Conservation (phyloP, 176 grass and related monocot genomes). For the Urochloa ruziziensis region DNA sequence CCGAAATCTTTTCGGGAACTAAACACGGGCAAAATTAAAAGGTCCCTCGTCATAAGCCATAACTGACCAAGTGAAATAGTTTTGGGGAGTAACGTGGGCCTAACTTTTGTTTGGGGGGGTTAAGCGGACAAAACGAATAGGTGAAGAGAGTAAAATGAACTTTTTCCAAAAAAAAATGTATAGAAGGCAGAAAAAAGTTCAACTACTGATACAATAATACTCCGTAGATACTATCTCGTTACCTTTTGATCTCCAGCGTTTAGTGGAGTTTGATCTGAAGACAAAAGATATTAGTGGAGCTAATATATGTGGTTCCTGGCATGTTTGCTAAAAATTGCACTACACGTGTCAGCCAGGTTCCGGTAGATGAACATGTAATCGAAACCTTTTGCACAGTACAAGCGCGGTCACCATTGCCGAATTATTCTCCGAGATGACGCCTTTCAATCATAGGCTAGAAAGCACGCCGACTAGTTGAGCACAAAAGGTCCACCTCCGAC, state of each 20-base stretch:
- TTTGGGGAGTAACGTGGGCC: too few species aligned
- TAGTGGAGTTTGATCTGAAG: constrained; percentile 43
- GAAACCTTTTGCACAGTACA: constrained; percentile 16
- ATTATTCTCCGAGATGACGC: background rate
- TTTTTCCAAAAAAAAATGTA: too few species aligned
- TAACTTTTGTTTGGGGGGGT: too few species aligned
- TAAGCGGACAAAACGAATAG: too few species aligned
- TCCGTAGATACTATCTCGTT: background rate
- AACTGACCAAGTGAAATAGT: too few species aligned
- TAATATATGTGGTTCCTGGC: constrained; percentile 27
- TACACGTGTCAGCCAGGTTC: constrained; percentile 34
- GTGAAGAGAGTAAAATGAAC: too few species aligned
- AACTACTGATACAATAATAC: constrained; percentile 36
- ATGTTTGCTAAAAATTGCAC: background rate
- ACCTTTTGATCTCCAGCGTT: constrained; percentile 20
- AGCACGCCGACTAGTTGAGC: constrained; percentile 20
- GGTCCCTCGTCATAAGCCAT: background rate
- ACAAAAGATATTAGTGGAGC: constrained; percentile 25
- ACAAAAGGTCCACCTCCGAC: constrained; percentile 37
- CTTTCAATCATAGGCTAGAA: constrained; percentile 31
- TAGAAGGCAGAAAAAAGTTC: too few species aligned
- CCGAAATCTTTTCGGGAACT: too few species aligned
- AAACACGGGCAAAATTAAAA: too few species aligned
- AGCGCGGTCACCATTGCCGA: constrained; percentile 6
- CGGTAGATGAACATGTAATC: constrained; percentile 15